Evolutionary conservation across 805 yeast species (phyloP).

Genomic region (Metschnikowia arizonensis): DNA sequence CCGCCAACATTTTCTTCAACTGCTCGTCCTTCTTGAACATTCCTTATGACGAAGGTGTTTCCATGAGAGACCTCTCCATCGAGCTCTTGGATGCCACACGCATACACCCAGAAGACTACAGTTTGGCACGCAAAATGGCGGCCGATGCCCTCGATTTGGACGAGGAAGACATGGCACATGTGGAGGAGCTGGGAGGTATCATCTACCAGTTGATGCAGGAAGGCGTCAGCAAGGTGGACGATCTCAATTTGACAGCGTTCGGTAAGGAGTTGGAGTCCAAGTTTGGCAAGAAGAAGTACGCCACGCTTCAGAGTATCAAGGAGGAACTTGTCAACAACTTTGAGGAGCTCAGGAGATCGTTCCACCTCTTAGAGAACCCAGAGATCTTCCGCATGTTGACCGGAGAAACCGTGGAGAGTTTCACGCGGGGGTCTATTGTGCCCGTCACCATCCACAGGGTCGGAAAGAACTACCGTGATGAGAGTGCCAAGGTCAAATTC

Average conservation of each 20-base stretch:
- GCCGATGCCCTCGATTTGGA: constrained; percentile 95
- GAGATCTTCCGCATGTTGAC: constrained; percentile 88
- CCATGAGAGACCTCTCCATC: constrained; percentile 52
- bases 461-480: constrained; percentile 56
- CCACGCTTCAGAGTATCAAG: constrained; percentile 77
- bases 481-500: constrained; percentile 39
- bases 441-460: constrained; percentile 73
- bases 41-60: constrained; percentile 59
- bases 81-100: constrained; percentile 91
- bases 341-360: constrained; percentile 76
- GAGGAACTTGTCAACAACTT: constrained; percentile 85
- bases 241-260: constrained; percentile 83
- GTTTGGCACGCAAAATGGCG: constrained; percentile 93
- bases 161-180: constrained; percentile 83
- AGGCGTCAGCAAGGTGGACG: constrained; percentile 73
- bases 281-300: constrained; percentile 68
- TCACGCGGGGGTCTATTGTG: constrained; percentile 64
- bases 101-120: constrained; percentile 97
- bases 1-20: constrained; percentile 81
- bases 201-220: constrained; percentile 68
- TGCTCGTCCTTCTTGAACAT: constrained; percentile 87
- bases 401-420: constrained; percentile 72
- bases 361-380: constrained; percentile 56
- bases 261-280: constrained; percentile 80
- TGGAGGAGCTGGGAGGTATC: constrained; percentile 79